phyloP scores from a whole-genome alignment of 2,329 filamentous ascomycete species.

The Fusarium staphyleae region DNA sequence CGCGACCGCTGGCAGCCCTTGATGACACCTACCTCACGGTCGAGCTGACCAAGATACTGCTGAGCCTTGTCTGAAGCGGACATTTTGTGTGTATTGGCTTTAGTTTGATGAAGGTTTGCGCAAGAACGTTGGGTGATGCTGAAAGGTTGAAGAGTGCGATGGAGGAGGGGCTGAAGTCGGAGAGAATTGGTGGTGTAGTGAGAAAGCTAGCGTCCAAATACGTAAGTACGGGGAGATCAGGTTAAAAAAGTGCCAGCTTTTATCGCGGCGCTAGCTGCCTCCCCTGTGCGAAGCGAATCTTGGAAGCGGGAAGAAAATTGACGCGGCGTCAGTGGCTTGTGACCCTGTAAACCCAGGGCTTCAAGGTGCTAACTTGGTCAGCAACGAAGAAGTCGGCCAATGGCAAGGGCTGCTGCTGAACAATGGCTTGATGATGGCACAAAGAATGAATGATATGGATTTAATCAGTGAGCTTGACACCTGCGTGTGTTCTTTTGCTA shows the following conservation, averaged over 20 bases:
- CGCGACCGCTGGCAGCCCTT: not conserved
- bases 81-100: conserved; percentile 57
- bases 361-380: conserved; percentile 27
- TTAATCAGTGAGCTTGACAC: conserved; percentile 4
- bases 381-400: conserved; percentile 7
- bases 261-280: conserved; percentile 40
- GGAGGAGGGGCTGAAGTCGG: conserved; percentile 28
- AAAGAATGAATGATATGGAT: conserved; percentile 6
- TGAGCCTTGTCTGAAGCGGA: conserved; percentile 78
- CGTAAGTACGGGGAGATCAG: conserved; percentile 16
- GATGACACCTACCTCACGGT: conserved; percentile 73
- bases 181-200: conserved; percentile 29
- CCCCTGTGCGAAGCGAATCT: conserved; percentile 28
- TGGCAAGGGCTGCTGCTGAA: conserved; percentile 34
- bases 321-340: conserved; percentile 45
- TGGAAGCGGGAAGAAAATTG: conserved; percentile 41
- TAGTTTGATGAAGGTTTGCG: conserved; percentile 41
- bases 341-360: conserved; percentile 27
- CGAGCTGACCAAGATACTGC: conserved; percentile 78
- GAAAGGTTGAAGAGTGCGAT: conserved; percentile 16
- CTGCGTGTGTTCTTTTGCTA: conserved; percentile 1
- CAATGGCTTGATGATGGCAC: conserved; percentile 23
- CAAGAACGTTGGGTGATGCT: conserved; percentile 23
- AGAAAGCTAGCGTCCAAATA: conserved; percentile 31
- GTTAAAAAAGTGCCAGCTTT: conserved; percentile 37